phyloP scores from a whole-genome alignment of 352 stramenopile genomes.

The Phytophthora hibernalis region DNA sequence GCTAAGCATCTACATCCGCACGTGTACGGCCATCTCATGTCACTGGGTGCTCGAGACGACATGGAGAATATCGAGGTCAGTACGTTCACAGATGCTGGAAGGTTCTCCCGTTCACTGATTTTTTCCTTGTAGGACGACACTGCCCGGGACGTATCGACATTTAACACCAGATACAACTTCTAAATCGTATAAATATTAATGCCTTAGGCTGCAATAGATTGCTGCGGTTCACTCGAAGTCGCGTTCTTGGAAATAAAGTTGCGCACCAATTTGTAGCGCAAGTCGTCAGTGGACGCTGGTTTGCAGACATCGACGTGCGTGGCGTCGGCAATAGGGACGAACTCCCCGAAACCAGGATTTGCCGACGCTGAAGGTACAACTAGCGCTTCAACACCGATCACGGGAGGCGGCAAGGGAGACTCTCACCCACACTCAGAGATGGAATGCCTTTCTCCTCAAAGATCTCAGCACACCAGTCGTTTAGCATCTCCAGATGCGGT shows the following conservation, averaged over 20 bases:
- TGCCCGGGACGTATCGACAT: slow-evolving; percentile 35
- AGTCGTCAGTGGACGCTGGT: slow-evolving; percentile 56
- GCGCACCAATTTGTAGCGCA: slow-evolving; percentile 65
- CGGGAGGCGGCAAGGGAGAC: slow-evolving; percentile 59
- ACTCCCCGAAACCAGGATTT: slow-evolving; percentile 79
- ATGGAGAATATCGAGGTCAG: slow-evolving; percentile 69
- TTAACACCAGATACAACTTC: slow-evolving; percentile 44
- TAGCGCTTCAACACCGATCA: slow-evolving; percentile 77
- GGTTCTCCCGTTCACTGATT: background rate
- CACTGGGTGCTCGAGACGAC: slow-evolving; percentile 46
- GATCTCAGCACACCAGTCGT: slow-evolving; percentile 71
- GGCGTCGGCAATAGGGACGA: slow-evolving; percentile 60
- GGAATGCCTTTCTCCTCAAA: slow-evolving; percentile 62
- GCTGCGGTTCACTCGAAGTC: background rate
- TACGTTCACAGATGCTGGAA: background rate
- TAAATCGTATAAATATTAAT: slow-evolving; percentile 36
- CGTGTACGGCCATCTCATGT: slow-evolving; percentile 50
- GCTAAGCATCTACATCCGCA: slow-evolving; percentile 54
- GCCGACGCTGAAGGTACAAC: slow-evolving; percentile 73
- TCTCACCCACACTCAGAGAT: slow-evolving; percentile 75
- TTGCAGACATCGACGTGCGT: slow-evolving; percentile 88
- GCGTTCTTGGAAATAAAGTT: slow-evolving; percentile 64
- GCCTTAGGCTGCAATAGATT: slow-evolving; percentile 17
- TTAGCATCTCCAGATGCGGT: slow-evolving; percentile 79
- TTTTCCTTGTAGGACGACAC: slow-evolving; percentile 39